Conservation (phyloP, 2,329 filamentous ascomycete genomes). For the Epichloe baconii region DNA sequence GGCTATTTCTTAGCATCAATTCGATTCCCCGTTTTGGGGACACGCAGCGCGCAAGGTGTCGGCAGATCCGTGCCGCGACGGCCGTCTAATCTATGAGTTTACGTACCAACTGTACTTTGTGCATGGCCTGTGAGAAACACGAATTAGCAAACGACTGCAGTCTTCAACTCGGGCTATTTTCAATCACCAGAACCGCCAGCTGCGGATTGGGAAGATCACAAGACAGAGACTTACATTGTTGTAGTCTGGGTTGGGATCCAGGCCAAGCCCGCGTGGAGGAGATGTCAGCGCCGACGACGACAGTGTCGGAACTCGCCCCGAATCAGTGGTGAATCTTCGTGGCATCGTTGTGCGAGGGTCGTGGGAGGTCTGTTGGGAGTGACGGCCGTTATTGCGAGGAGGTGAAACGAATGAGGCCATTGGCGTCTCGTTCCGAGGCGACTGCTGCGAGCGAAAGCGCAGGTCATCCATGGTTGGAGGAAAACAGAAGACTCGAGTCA, state of each 20-base stretch:
- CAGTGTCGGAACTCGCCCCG: conserved; percentile 67
- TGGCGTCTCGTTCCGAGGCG: conserved; percentile 60
- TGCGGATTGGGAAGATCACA: background rate
- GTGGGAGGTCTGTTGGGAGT: conserved; percentile 38
- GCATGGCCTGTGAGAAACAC: conserved; percentile 38
- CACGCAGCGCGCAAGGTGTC: background rate
- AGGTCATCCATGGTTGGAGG: conserved; percentile 54
- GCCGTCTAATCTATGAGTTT: background rate
- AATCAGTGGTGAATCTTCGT: conserved; percentile 88
- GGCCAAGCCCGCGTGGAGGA: conserved; percentile 34
- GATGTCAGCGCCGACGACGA: conserved; percentile 39
- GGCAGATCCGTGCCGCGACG: background rate
- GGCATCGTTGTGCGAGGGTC: conserved; percentile 69
- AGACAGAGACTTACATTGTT: conserved; percentile 21
- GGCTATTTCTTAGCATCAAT: background rate
- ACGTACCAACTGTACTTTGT: conserved; percentile 68
- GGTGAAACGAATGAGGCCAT: conserved; percentile 66
- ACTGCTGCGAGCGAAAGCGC: conserved; percentile 65
- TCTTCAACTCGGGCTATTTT: background rate
- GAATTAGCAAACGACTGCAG: background rate
- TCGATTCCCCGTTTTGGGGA: background rate
- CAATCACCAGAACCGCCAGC: background rate
- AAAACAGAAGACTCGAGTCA: conserved; percentile 25
- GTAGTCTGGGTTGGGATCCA: conserved; percentile 31
- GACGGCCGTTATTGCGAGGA: conserved; percentile 54